Evolutionary conservation across 805 yeast species (phyloP), one percentile per base, ranked within the genome.

Genomic region (Barnettozyma pratensis): DNA sequence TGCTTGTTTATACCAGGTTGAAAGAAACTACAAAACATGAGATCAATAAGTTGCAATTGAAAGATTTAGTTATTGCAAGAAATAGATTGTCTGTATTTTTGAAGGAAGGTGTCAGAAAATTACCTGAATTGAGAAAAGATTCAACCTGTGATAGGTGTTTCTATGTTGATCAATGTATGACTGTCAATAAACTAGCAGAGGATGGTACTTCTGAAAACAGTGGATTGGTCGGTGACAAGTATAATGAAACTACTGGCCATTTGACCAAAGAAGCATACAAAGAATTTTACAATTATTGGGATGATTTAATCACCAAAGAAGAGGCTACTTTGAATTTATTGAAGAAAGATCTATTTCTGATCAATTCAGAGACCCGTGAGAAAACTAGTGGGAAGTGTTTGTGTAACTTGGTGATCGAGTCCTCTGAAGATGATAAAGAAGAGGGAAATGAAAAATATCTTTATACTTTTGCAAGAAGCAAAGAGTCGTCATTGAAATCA

Each of bases 1-100:
- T 89, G 34, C 69, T 94, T 30, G 85, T 85, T 7, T 94, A 91
- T 64, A 83, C 96, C 0, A 81, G 81, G 49, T 71, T 75, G 30
- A 73, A 74, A 39, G 73, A 77, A 37, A 76, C 84, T 28, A 72
- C 76, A 32, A 74, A 77, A 42, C 79, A 81, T 50, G 79, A 80
- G 4, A 71, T 80, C 3, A 67, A 75, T 30, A 62, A 67, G 9
- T 67, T 72, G 9, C 95, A 90, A 48, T 60, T 91, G 38, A 77
- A 82, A 47, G 77, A 83, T 46, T 70, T 92, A 50, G 69, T 94
- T 10, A 82, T 85, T 60, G 72, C 83, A 42, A 71, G 99, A 49
- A 92, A 92, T 59, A 68, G 75, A 37, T 63, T 92, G 1, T 84
- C 96, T 0, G 72, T 70, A 31, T 80, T 69, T 55, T 63, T 86